Conservation (phyloP, 1,139 yeast species). For the Blastobotrys illinoisensis region DNA sequence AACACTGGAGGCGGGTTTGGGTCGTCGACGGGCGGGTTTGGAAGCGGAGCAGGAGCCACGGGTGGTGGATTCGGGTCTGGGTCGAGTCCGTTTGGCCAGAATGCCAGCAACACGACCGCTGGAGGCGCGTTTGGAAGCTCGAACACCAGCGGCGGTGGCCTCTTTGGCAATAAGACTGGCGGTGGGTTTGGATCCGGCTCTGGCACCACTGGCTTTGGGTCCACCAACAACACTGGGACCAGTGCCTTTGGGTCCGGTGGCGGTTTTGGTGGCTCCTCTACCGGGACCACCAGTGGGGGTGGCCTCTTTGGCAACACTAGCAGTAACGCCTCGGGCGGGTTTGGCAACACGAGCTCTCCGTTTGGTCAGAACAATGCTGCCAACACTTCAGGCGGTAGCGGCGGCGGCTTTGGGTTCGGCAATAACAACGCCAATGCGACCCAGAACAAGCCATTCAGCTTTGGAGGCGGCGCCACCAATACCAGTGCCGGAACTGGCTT, state of each 20-base stretch:
- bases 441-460: slow-evolving; percentile 10
- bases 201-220: slow-evolving; percentile 9
- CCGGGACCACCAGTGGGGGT: slow-evolving; percentile 26
- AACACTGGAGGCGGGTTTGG: slow-evolving; percentile 16
- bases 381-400: slow-evolving; percentile 14
- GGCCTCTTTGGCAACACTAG: slow-evolving; percentile 25
- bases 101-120: slow-evolving; percentile 27
- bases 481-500: slow-evolving; percentile 10
- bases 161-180: slow-evolving; percentile 19
- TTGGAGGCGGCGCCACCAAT: slow-evolving; percentile 12
- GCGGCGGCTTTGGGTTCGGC: slow-evolving; percentile 3
- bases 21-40: not conserved
- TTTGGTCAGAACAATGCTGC: slow-evolving; percentile 20
- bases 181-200: slow-evolving; percentile 2
- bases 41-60: not conserved
- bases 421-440: slow-evolving; percentile 4
- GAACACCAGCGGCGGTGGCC: slow-evolving; percentile 16
- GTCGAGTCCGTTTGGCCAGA: slow-evolving; percentile 24
- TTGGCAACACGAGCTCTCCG: slow-evolving; percentile 19
- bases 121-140: slow-evolving; percentile 27
- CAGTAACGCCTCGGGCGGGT: slow-evolving; percentile 14
- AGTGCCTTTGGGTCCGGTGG: slow-evolving; percentile 26
- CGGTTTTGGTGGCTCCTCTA: slow-evolving; percentile 19
- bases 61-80: slow-evolving; percentile 5
- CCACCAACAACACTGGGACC: slow-evolving; percentile 13